Evolutionary conservation across 1,284 basidiomycete genomes (phyloP).

Genomic region (Malassezia pachydermatis): DNA sequence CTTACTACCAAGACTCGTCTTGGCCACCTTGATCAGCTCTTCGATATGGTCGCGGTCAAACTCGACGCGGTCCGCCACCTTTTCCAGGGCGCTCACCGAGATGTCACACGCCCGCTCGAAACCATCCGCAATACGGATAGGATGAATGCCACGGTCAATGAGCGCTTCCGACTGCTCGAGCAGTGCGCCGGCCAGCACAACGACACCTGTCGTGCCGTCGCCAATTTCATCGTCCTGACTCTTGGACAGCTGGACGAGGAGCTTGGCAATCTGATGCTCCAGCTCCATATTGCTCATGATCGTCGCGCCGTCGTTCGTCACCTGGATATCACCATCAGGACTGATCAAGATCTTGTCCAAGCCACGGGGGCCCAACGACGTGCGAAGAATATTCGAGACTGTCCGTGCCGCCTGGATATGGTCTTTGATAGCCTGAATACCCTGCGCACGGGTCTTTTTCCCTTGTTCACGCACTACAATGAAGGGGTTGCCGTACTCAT

Average conservation of each 20-base stretch:
- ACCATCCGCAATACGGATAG: slow-evolving; percentile 94
- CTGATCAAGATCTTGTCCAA: slow-evolving; percentile 99
- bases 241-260: slow-evolving; percentile 90
- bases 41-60: slow-evolving; percentile 72
- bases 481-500: slow-evolving; percentile 85
- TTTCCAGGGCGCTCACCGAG: slow-evolving; percentile 78
- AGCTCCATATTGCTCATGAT: slow-evolving; percentile 56
- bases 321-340: slow-evolving; percentile 94
- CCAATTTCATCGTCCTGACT: slow-evolving; percentile 99
- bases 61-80: slow-evolving; percentile 78
- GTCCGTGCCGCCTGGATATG: slow-evolving; percentile 65
- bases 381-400: slow-evolving; percentile 87
- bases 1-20: slow-evolving; percentile 92
- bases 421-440: slow-evolving; percentile 82
- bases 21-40: slow-evolving; percentile 69
- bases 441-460: slow-evolving; percentile 87
- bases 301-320: slow-evolving; percentile 88
- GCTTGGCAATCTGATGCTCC: slow-evolving; percentile 95
- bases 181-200: slow-evolving; percentile 91
- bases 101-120: slow-evolving; percentile 87
- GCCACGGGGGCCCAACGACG: slow-evolving; percentile 86
- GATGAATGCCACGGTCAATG: slow-evolving; percentile 94
- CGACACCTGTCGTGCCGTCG: slow-evolving; percentile 96
- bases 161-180: slow-evolving; percentile 72
- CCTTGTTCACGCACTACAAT: slow-evolving; percentile 93